Evolutionary conservation across 2,329 filamentous ascomycete species (phyloP), one percentile per base, ranked within the genome.

Genomic region (Cryphonectria parasitica): DNA sequence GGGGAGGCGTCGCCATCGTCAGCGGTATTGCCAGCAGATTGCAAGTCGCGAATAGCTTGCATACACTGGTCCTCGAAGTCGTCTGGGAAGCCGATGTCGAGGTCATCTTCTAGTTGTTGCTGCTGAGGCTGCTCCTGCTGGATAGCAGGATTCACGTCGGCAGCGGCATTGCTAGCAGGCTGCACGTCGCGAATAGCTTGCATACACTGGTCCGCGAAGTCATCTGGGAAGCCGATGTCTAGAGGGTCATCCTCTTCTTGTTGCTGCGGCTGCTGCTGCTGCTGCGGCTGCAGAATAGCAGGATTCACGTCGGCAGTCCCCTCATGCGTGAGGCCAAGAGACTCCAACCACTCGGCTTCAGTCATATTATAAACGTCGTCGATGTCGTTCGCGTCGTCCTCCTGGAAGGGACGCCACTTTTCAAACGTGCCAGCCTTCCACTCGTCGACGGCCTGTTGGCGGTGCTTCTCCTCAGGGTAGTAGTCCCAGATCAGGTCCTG

Each of bases 351-450:
- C 60, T 62, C 60, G 17, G 8, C 60, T 2, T 25, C 19, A 5
- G 34, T 22, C 54, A 58, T 58, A 1, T 31, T 7, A 19, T 61
- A 8, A 17, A 19, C 10, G 31, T 62, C 34, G 34, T 10, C 28
- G 15, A 1, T 19, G 34, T 62, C 34, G 56, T 34, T 10, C 25
- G 39, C 58, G 58, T 39, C 31, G 6, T 45, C 25, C 61, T 45
- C 15, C 62, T 64, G 11, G 28, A 10, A 3, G n/a, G 25, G 39
- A 19, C 15, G 62, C 25, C 13, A 19, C 62, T 31, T 28, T 4
- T n/a, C 10, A 22, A 45, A 43, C 36, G 15, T 41, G 41, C 36
- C 62, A 64, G 39, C 62, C 39, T 28, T 49, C 62, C 62, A 64
- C n/a, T 41, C 25, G 4, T 41, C 62, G 13, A 64, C 5, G 62